phyloP scores from a whole-genome alignment of 2,329 filamentous ascomycete genomes.

The Lecanicillium sp. region DNA sequence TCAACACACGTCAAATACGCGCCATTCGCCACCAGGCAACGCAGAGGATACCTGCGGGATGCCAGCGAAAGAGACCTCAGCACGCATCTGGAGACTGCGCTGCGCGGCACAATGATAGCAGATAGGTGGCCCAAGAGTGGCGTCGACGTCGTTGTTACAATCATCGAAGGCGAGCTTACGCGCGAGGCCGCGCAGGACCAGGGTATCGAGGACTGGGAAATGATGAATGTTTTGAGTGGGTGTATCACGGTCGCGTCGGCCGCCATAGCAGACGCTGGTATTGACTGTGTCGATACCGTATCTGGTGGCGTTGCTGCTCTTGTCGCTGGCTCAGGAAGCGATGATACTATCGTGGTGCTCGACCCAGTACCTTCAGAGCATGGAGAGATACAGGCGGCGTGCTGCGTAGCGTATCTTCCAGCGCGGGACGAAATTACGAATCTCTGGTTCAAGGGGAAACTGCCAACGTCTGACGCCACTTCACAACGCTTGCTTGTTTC shows the following conservation, averaged over 20 bases:
- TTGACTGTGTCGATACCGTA: constrained; percentile 89
- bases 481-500: constrained; percentile 27
- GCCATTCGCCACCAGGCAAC: constrained; percentile 77
- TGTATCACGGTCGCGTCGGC: constrained; percentile 92
- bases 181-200: constrained; percentile 37
- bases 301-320: constrained; percentile 83
- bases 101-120: constrained; percentile 82
- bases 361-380: constrained; percentile 82
- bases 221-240: constrained; percentile 84
- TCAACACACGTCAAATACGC: constrained; percentile 95
- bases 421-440: constrained; percentile 86
- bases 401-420: constrained; percentile 84
- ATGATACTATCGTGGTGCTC: constrained; percentile 48
- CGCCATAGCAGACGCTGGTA: constrained; percentile 86
- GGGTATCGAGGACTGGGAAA: constrained; percentile 65
- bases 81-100: constrained; percentile 81
- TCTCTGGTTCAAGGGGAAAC: constrained; percentile 78
- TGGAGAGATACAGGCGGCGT: constrained; percentile 67
- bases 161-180: constrained; percentile 89
- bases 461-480: constrained; percentile 30
- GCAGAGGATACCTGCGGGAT: constrained; percentile 81
- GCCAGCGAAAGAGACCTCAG: constrained; percentile 80
- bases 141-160: constrained; percentile 87
- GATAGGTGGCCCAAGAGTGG: constrained; percentile 98
- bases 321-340: constrained; percentile 34